Evolutionary conservation across 202 grass and related monocot species (phyloP), one percentile per base, ranked within the genome.

Genomic region (Zoysia matrella): DNA sequence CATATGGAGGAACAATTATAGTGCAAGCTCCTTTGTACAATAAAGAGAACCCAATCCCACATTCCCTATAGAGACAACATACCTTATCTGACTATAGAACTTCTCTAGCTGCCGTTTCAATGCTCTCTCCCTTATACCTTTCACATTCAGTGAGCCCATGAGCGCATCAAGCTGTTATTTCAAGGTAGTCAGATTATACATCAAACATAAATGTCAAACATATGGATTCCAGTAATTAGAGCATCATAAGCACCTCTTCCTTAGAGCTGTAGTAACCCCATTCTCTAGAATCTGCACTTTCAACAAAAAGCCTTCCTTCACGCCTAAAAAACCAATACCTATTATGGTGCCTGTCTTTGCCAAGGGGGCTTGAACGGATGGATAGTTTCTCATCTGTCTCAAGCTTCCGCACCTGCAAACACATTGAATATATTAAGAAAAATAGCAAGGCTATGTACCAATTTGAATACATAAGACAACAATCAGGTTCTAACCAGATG

Each of bases 211-310:
- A 76, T 57, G 50, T n/a, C 49, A 11, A 62, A 43, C 43, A 64
- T 40, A 39, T 22, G 74, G 5, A 49, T 10, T 43, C 65, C 14
- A 71, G 10, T 47, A 65, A 75, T 4, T 57, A 75, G 36, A 45
- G 47, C 72, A 82, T 46, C 74, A 71, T 22, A 66, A 66, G 85
- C 46, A 97, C 94, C 94, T 97, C 94, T 74, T 97, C 91, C 81
- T 97, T 97, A 30, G 85, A 88, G 69, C 67, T 91, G 69, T 97
- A 97, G 74, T 90, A 92, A 18, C 94, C 91, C 94, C 91, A 94
- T 74, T 92, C 89, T 84, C 65, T 85, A 56, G 58, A 88, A 77
- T 97, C 91, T 22, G 22, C 22, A 22, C 22, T 22, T 22, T 22
- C 22, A 22, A 22, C 22, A 22, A 22, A 22, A 22, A 97, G 79